A percentile compares a stretch with the other conserved stretches of the same genome.
phyloP scores from a whole-genome alignment of 306 rosid species.

The Lotus japonicus region DNA sequence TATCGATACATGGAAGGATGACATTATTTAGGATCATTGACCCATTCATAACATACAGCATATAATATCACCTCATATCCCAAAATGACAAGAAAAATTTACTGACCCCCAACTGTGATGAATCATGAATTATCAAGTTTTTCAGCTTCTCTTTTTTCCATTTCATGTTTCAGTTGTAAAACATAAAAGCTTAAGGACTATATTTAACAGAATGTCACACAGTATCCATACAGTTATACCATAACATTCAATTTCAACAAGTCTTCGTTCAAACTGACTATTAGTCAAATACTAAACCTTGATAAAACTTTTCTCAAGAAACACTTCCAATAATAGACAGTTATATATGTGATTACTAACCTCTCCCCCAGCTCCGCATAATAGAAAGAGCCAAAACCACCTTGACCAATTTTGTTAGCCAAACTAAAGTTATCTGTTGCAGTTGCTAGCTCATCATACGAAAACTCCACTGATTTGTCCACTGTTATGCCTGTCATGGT shows the following conservation, averaged over 20 bases:
- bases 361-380: slow-evolving; percentile 99
- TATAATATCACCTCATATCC: neutral
- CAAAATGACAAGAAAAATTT: neutral
- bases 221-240: neutral
- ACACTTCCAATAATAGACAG: neutral
- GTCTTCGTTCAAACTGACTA: slow-evolving; percentile 8
- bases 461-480: slow-evolving; percentile 85
- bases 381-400: slow-evolving; percentile 93
- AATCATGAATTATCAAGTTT: slow-evolving; percentile 5
- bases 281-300: neutral
- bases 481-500: slow-evolving; percentile 57
- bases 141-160: neutral
- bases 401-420: slow-evolving; percentile 88
- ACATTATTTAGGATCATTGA: slow-evolving; percentile 3
- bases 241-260: neutral
- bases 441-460: slow-evolving; percentile 74
- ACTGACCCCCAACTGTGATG: neutral
- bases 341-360: slow-evolving; percentile 40
- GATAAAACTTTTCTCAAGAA: neutral
- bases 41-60: slow-evolving; percentile 1
- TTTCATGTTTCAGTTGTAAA: neutral
- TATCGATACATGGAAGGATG: neutral
- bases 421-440: slow-evolving; percentile 72
- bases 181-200: neutral
- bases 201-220: neutral